phyloP scores from a whole-genome alignment of 352 stramenopile genomes.

The Globisporangium yorkense region DNA sequence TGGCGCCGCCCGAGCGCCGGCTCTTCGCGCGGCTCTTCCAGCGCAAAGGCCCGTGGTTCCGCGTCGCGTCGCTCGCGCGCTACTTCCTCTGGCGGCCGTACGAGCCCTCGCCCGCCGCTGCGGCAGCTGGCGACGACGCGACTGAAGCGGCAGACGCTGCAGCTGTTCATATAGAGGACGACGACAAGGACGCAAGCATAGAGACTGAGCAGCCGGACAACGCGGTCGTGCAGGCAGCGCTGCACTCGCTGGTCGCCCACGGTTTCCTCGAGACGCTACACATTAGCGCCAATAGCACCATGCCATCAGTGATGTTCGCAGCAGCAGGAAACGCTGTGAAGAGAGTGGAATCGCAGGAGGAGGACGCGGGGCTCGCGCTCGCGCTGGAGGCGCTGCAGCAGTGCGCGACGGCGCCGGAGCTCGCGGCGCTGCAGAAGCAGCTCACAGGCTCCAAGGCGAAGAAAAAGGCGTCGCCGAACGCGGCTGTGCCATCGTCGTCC shows the following conservation, averaged over 20 bases:
- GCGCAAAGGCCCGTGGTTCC: slow-evolving; percentile 73
- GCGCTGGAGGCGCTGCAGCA: slow-evolving; percentile 51
- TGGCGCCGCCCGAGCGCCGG: slow-evolving; percentile 49
- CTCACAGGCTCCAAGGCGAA: slow-evolving; percentile 43
- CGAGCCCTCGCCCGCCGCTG: not conserved
- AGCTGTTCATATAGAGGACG: not conserved
- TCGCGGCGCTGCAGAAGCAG: slow-evolving; percentile 45
- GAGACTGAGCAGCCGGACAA: slow-evolving; percentile 5
- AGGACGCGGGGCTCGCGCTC: slow-evolving; percentile 8
- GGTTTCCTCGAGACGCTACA: slow-evolving; percentile 10
- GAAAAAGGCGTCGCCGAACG: slow-evolving; percentile 1
- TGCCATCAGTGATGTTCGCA: not conserved
- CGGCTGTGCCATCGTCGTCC: slow-evolving; percentile 1
- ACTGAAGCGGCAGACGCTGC: no score
- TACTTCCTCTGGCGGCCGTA: slow-evolving; percentile 33
- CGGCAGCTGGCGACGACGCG: not conserved
- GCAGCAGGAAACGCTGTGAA: not conserved
- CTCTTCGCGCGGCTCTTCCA: slow-evolving; percentile 76
- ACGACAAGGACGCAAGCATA: not conserved
- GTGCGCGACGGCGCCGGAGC: slow-evolving; percentile 38
- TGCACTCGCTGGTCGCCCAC: slow-evolving; percentile 5
- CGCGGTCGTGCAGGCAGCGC: slow-evolving; percentile 5
- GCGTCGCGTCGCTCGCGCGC: slow-evolving; percentile 46
- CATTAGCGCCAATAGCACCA: not conserved
- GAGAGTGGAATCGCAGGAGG: not conserved